Evolutionary conservation across 148 eudicot species (phyloP).

Genomic region (Nepenthes mirabilis): DNA sequence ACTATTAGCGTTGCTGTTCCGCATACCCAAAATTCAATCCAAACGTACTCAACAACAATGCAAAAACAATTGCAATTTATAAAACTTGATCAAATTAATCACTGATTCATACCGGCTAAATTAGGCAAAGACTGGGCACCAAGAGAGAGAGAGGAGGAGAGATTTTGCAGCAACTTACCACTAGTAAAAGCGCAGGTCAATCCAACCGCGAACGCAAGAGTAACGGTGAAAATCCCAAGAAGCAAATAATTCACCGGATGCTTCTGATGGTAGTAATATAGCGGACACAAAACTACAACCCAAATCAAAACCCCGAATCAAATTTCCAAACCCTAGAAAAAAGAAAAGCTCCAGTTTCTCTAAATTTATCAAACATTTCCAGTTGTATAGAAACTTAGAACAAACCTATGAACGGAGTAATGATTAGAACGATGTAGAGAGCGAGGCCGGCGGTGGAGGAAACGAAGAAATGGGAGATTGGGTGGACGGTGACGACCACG

Average conservation of each 20-base stretch:
- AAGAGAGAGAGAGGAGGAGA: background rate
- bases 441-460: slow-evolving; percentile 48
- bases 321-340: background rate
- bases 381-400: background rate
- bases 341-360: background rate
- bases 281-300: slow-evolving; percentile 43
- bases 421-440: slow-evolving; percentile 51
- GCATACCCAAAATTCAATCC: no score
- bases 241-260: slow-evolving; percentile 60
- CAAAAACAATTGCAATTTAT: no score
- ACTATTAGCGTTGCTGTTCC: no score
- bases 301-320: background rate
- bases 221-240: slow-evolving; percentile 48
- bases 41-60: no score
- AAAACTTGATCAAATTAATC: no score
- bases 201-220: slow-evolving; percentile 40
- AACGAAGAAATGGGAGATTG: slow-evolving; percentile 46
- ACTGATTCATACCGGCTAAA: no score
- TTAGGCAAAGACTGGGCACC: background rate
- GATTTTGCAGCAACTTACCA: slow-evolving; percentile 17
- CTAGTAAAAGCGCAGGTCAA: slow-evolving; percentile 51
- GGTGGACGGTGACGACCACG: slow-evolving; percentile 47
- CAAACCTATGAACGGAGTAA: slow-evolving; percentile 59
- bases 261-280: slow-evolving; percentile 38
- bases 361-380: background rate